These are phyloP conservation scores for Lizonia empirigonia DNA, from an alignment of 2,329 filamentous ascomycete genomes.

Conservation along the genomic window DNA sequence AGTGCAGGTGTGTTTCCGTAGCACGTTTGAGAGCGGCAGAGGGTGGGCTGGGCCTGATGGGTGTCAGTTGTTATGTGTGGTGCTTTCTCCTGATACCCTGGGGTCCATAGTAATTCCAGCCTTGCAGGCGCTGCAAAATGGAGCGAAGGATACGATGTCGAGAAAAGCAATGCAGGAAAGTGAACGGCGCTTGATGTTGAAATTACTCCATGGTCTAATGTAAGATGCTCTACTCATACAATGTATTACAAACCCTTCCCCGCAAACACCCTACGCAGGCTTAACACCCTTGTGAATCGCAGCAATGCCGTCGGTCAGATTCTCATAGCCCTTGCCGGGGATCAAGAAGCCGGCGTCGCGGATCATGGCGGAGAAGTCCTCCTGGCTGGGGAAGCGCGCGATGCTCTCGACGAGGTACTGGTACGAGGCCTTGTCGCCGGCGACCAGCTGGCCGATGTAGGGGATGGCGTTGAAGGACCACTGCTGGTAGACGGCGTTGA, in stretches of 20 bases:
- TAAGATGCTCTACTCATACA: not conserved
- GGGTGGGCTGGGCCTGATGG: too few relatives aligned
- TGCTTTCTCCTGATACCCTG: too few relatives aligned
- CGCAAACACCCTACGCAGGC: constrained; percentile 51
- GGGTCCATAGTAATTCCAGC: too few relatives aligned
- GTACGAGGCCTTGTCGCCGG: constrained; percentile 92
- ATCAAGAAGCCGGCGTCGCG: constrained; percentile 82
- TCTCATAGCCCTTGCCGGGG: constrained; percentile 75
- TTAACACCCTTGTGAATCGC: constrained; percentile 98
- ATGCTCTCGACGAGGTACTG: constrained; percentile 99
- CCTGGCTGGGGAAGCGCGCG: constrained; percentile 86
- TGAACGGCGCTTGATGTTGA: not conserved
- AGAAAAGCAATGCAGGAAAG: too few relatives aligned
- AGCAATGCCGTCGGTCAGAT: constrained; percentile 89
- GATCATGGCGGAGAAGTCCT: constrained; percentile 84
- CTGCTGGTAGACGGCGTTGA: constrained; percentile 87
- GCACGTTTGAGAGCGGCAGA: too few relatives aligned
- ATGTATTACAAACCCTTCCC: not conserved
- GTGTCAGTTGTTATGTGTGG: too few relatives aligned
- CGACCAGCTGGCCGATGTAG: constrained; percentile 91
- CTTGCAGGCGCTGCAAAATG: too few relatives aligned
- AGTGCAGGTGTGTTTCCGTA: too few relatives aligned
- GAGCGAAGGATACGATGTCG: too few relatives aligned
- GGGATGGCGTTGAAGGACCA: constrained; percentile 97
- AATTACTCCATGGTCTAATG: not conserved